phyloP scores from a whole-genome alignment of 441 rosid genomes.

The Erodium texanum region DNA sequence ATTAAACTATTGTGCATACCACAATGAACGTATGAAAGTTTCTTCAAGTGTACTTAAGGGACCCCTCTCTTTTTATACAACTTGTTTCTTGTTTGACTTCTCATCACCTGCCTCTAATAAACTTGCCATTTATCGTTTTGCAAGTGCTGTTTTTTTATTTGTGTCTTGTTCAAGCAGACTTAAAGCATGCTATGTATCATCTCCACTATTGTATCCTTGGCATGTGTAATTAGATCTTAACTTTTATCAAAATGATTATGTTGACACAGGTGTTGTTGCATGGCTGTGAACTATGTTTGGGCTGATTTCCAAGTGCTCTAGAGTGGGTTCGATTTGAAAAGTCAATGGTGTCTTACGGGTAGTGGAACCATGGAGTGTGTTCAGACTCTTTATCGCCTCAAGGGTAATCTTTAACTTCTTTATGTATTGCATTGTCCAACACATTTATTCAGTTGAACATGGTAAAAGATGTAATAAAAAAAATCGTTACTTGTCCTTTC shows the following conservation, averaged over 20 bases:
- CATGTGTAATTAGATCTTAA: neutral
- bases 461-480: neutral
- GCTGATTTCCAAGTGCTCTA: constrained; percentile 21
- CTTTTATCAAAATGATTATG: neutral
- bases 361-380: constrained; percentile 43
- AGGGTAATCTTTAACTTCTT: constrained; percentile 25
- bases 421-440: neutral
- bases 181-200: neutral
- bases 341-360: constrained; percentile 44
- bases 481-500: too few species aligned
- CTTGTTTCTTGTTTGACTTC: neutral
- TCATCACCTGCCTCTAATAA: neutral
- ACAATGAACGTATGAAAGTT: neutral
- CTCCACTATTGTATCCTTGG: neutral
- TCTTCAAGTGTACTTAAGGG: neutral
- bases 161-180: neutral
- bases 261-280: constrained; percentile 29
- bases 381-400: constrained; percentile 30
- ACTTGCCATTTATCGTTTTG: neutral
- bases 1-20: neutral
- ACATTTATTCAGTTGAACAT: neutral
- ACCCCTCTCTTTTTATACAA: neutral
- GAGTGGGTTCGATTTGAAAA: constrained; percentile 25
- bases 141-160: neutral
- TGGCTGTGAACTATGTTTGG: constrained; percentile 19